Conservation (phyloP, 2,329 filamentous ascomycete species). For the Aspergillus latus region DNA sequence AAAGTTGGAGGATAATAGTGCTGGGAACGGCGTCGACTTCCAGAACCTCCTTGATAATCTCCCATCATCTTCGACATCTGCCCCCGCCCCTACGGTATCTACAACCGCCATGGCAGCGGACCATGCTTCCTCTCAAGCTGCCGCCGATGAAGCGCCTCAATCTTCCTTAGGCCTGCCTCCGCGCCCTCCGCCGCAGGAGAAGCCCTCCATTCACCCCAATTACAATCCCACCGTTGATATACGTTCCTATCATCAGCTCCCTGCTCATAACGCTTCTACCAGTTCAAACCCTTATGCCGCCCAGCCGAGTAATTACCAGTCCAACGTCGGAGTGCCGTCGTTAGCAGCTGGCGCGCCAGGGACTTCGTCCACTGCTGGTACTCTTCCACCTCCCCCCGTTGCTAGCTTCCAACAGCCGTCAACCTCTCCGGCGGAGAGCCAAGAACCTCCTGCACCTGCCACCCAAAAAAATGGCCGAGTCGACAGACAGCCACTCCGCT, state of each 20-base stretch:
- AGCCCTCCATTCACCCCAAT: slow-evolving; percentile 40
- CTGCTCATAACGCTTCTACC: slow-evolving; percentile 30
- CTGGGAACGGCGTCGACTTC: slow-evolving; percentile 47
- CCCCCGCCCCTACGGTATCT: slow-evolving; percentile 26
- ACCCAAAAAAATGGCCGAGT: slow-evolving; percentile 26
- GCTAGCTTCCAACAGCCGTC: slow-evolving; percentile 41
- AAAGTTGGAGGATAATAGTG: slow-evolving; percentile 22
- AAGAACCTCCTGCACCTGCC: slow-evolving; percentile 24
- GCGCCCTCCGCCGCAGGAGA: slow-evolving; percentile 47
- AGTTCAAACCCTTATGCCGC: slow-evolving; percentile 29
- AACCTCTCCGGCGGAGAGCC: slow-evolving; percentile 23
- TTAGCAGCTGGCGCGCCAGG: slow-evolving; percentile 37
- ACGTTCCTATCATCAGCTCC: slow-evolving; percentile 41
- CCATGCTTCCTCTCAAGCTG: slow-evolving; percentile 32
- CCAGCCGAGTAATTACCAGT: slow-evolving; percentile 40
- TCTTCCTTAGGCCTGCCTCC: slow-evolving; percentile 43
- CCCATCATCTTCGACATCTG: slow-evolving; percentile 35
- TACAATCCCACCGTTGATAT: slow-evolving; percentile 40
- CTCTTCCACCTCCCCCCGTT: slow-evolving; percentile 42
- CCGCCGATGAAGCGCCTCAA: slow-evolving; percentile 33
- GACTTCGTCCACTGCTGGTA: slow-evolving; percentile 34
- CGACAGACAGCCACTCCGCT: slow-evolving; percentile 28
- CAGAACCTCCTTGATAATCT: slow-evolving; percentile 52
- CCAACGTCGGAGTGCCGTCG: slow-evolving; percentile 23
- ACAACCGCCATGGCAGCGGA: slow-evolving; percentile 26